Evolutionary conservation across 2,329 filamentous ascomycete genomes (phyloP).

Genomic region (Metarhizium brunneum): DNA sequence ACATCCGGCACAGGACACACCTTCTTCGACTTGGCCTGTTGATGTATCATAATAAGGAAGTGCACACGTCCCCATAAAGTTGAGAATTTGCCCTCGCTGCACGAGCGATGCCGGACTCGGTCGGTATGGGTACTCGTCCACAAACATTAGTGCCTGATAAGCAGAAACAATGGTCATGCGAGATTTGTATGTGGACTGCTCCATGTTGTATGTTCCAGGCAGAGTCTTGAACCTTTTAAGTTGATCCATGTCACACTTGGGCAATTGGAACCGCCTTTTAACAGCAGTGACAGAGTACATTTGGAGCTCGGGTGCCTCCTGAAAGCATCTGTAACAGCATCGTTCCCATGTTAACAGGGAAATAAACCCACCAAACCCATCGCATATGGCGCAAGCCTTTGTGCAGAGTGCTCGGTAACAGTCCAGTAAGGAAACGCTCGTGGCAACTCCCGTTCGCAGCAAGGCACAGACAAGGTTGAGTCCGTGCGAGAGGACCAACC

Average conservation of each 20-base stretch:
- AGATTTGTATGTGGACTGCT: too few relatives aligned
- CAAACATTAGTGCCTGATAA: too few relatives aligned
- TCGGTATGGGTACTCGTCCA: background rate
- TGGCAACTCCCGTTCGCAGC: constrained; percentile 17
- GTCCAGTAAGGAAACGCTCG: constrained; percentile 12
- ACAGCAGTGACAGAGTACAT: constrained; percentile 11
- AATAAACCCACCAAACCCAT: constrained; percentile 15
- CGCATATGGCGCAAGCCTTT: constrained; percentile 17
- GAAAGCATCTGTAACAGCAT: constrained; percentile 19
- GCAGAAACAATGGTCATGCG: too few relatives aligned
- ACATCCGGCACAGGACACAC: constrained; percentile 23
- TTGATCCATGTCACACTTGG: constrained; percentile 2
- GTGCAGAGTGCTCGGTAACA: constrained; percentile 15
- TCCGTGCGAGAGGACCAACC: constrained; percentile 12
- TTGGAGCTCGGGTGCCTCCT: constrained; percentile 12
- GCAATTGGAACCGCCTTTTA: constrained; percentile 12
- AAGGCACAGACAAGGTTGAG: constrained; percentile 21
- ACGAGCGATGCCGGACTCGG: constrained; percentile 6
- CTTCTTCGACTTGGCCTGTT: constrained; percentile 17
- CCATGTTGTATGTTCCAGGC: too few relatives aligned
- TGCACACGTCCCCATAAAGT: constrained; percentile 11
- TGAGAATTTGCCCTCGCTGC: constrained; percentile 12
- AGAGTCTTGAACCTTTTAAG: background rate
- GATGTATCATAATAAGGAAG: constrained; percentile 11
- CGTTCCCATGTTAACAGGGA: constrained; percentile 18